A percentile compares a stretch with the other conserved stretches of the same genome.
Conservation (phyloP, 495 filamentous ascomycete genomes). For the Xylaria scruposa region DNA sequence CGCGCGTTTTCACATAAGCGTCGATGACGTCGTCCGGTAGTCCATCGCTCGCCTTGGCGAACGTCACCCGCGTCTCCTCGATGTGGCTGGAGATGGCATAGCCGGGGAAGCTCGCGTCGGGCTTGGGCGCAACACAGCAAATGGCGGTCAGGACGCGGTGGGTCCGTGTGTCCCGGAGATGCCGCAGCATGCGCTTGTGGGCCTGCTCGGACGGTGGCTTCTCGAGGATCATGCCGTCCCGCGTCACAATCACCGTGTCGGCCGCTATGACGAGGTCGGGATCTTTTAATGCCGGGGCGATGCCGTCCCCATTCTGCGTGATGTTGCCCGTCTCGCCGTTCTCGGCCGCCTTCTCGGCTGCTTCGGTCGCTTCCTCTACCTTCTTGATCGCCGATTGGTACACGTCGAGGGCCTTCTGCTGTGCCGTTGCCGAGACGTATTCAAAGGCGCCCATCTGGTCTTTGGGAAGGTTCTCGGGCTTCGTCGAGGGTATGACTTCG, state of each 20-base stretch:
- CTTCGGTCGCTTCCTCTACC: background rate
- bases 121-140: constrained; percentile 78
- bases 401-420: constrained; percentile 78
- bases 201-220: constrained; percentile 83
- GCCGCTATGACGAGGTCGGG: constrained; percentile 88
- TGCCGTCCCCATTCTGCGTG: background rate
- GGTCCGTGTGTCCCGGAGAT: constrained; percentile 71
- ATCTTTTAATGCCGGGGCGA: constrained; percentile 52
- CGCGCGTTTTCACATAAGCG: constrained; percentile 86
- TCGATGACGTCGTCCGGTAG: constrained; percentile 67
- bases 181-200: constrained; percentile 81
- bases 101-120: constrained; percentile 77
- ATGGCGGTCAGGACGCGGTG: constrained; percentile 87
- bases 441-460: constrained; percentile 75
- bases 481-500: constrained; percentile 80
- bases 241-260: constrained; percentile 86
- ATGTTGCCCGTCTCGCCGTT: constrained; percentile 42
- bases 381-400: constrained; percentile 59
- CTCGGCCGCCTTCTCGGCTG: constrained; percentile 30
- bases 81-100: constrained; percentile 81
- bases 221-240: constrained; percentile 79
- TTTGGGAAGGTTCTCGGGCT: constrained; percentile 84
- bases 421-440: constrained; percentile 89
- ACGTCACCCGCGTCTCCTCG: constrained; percentile 86
- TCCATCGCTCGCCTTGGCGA: constrained; percentile 78